Evolutionary conservation across 306 rosid genomes (phyloP).

Genomic region (Herpetospermum pedunculosum): DNA sequence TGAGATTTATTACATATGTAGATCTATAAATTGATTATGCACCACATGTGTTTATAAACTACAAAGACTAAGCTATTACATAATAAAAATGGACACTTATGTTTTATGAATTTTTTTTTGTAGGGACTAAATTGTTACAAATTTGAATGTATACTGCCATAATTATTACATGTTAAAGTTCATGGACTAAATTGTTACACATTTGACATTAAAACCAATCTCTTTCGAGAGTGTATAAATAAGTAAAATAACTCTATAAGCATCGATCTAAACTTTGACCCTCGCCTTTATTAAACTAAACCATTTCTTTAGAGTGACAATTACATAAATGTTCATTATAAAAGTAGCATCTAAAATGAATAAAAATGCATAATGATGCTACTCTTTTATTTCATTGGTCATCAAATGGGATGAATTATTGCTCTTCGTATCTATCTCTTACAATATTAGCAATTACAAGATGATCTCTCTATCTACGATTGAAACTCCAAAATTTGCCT

Average conservation of each 20-base stretch:
- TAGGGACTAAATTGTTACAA: no score
- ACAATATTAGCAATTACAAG: constrained; percentile 29
- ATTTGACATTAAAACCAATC: neutral
- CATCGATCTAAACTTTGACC: neutral
- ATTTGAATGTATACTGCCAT: no score
- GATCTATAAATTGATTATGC: no score
- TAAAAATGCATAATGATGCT: neutral
- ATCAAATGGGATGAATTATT: constrained; percentile 5
- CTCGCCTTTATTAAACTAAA: no score
- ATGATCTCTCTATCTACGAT: constrained; percentile 34
- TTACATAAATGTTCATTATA: neutral
- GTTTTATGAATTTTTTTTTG: no score
- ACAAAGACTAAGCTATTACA: no score
- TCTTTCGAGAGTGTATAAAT: neutral
- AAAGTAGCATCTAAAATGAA: neutral
- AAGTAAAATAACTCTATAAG: neutral
- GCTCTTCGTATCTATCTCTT: neutral
- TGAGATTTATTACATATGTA: no score
- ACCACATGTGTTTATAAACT: no score
- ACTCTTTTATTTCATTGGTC: neutral
- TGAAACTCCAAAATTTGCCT: constrained; percentile 33
- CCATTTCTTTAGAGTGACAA: no score
- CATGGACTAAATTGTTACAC: no score
- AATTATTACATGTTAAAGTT: no score
- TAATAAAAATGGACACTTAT: no score